Percentiles rank a stretch among this genome's conserved stretches.
Evolutionary conservation across 371 early-diverging fungal genomes (phyloP).

Genomic region (Lichtheimia ornata): DNA sequence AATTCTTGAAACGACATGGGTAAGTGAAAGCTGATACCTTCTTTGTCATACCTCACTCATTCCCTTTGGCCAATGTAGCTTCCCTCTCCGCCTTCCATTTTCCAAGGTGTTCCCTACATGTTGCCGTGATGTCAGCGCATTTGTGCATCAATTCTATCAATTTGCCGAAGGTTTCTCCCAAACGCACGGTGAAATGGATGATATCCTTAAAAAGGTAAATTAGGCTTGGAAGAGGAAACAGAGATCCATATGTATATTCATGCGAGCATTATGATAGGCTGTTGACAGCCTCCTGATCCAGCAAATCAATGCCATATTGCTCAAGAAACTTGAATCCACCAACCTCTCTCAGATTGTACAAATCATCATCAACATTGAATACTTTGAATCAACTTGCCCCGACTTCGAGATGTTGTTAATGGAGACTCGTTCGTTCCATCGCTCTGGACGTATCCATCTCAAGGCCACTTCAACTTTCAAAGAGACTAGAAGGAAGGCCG

Average conservation of each 20-base stretch:
- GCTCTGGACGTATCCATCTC: slow-evolving; percentile 62
- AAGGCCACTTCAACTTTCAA: slow-evolving; percentile 74
- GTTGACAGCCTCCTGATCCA: slow-evolving; percentile 78
- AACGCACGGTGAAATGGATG: slow-evolving; percentile 86
- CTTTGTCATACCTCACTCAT: neutral
- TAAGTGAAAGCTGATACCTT: slow-evolving; percentile 10
- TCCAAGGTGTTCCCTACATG: slow-evolving; percentile 79
- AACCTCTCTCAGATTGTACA: slow-evolving; percentile 81
- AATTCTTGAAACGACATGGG: slow-evolving; percentile 45
- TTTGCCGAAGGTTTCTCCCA: slow-evolving; percentile 87
- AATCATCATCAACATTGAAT: slow-evolving; percentile 81
- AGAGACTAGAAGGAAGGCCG: slow-evolving; percentile 72
- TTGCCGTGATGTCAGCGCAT: slow-evolving; percentile 71
- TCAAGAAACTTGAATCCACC: slow-evolving; percentile 65
- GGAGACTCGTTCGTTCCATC: slow-evolving; percentile 65
- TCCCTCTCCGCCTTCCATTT: slow-evolving; percentile 81
- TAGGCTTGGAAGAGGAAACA: neutral
- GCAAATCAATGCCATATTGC: slow-evolving; percentile 71
- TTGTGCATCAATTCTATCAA: slow-evolving; percentile 80
- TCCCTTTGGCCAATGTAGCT: slow-evolving; percentile 46
- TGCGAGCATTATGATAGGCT: slow-evolving; percentile 43
- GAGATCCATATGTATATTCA: neutral
- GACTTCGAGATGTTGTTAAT: slow-evolving; percentile 80
- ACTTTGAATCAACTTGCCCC: slow-evolving; percentile 72
- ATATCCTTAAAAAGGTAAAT: slow-evolving; percentile 75